These are phyloP conservation scores for Fusarium sp. DNA, from an alignment of 2,329 filamentous ascomycete genomes.

Conservation along the genomic window DNA sequence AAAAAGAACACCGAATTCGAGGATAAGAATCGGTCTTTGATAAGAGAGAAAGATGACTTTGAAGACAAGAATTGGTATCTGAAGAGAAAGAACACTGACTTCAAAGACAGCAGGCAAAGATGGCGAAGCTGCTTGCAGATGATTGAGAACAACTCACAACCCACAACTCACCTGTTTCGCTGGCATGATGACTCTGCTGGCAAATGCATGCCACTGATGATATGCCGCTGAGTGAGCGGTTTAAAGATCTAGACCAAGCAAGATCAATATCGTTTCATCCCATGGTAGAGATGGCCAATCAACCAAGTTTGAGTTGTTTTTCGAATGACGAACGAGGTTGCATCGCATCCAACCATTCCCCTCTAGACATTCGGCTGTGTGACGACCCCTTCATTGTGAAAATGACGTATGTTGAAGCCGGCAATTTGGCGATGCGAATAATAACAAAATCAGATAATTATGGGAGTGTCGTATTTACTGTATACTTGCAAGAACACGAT, in stretches of 20 bases:
- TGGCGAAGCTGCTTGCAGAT: background rate
- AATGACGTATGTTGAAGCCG: constrained; percentile 29
- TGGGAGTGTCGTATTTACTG: background rate
- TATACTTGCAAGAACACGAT: no score
- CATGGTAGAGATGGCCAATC: background rate
- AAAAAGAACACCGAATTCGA: background rate
- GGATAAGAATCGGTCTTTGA: background rate
- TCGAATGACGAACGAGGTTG: constrained; percentile 19
- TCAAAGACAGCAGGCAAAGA: background rate
- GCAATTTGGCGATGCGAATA: background rate
- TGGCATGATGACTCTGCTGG: constrained; percentile 5
- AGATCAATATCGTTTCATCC: background rate
- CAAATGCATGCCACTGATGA: constrained; percentile 17
- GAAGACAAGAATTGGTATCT: no score
- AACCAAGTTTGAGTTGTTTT: background rate
- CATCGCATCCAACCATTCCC: constrained; percentile 7
- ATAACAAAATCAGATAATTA: background rate
- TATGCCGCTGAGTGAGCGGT: constrained; percentile 15
- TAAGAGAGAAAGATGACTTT: no score
- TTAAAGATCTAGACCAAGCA: constrained; percentile 3
- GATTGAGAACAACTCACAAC: background rate
- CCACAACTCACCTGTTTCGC: background rate
- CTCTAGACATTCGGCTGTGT: background rate
- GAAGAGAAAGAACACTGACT: background rate
- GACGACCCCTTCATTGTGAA: background rate